Evolutionary conservation across 2,329 filamentous ascomycete genomes (phyloP), one percentile per base, ranked within the genome.

Genomic region (Beauveria caledonica): DNA sequence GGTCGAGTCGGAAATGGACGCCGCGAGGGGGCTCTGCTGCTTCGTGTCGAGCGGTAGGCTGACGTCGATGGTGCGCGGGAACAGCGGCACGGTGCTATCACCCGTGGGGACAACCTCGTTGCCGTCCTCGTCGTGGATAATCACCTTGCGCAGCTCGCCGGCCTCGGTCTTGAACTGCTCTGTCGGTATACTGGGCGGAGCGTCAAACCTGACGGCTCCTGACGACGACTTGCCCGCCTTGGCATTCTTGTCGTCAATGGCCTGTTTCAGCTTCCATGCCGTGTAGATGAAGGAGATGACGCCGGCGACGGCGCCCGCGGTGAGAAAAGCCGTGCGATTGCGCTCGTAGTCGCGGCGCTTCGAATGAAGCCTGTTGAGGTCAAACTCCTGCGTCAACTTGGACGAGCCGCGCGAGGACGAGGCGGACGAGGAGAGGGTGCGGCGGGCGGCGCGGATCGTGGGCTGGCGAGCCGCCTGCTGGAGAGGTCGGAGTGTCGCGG

Each of bases 81-180:
- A 95, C 58, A 83, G 80, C 1, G 90, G 87, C 3, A 96, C 84
- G n/a, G 86, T 87, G 65, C 80, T 86, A 66, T 92, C 92, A 15
- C 91, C 91, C 0, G 92, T 96, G 17, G 88, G 82, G 0, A 96
- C 86, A 48, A 94, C 78, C 69, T 94, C 89, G 50, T 82, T 79
- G 46, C 87, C 87, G 15, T 88, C 80, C n/a, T 83, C 81, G 63
- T 87, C 85, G 62, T 86, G 86, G 1, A 88, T 72, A 15, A 88
- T 80, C 1, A 84, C 75, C 70, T 83, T 84, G 67, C 81, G 78
- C 70, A 77, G 77, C 62, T 76, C 76, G 40, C 79, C 79, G 19
- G 74, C 76, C 63, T 81, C 76, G 13, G 73, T 77, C 63, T 74
- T 77, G 68, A 83, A 80, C 0, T 76, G 74, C 60, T 79, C 75